Evolutionary conservation across 1,284 basidiomycete genomes (phyloP).

Genomic region (Exobasidium rhododendri): DNA sequence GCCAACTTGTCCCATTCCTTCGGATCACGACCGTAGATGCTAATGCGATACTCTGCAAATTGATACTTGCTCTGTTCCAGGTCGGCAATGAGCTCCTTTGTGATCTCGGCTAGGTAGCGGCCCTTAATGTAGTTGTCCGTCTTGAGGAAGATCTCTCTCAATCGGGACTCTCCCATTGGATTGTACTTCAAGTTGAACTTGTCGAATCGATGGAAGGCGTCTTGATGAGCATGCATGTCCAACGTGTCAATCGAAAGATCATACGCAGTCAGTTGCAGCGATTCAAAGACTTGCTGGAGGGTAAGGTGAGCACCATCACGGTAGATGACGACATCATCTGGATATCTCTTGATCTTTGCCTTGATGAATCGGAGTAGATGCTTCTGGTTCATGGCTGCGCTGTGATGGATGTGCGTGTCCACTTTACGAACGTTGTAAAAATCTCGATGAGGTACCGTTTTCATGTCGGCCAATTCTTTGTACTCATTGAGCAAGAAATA

Average conservation of each 20-base stretch:
- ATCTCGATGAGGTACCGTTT: slow-evolving; percentile 67
- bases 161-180: slow-evolving; percentile 86
- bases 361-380: slow-evolving; percentile 99
- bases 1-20: slow-evolving; percentile 98
- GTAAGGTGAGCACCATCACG: slow-evolving; percentile 88
- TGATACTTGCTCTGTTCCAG: slow-evolving; percentile 98
- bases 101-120: slow-evolving; percentile 89
- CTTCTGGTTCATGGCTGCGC: slow-evolving; percentile 99
- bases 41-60: slow-evolving; percentile 82
- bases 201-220: slow-evolving; percentile 96
- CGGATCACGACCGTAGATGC: slow-evolving; percentile 75
- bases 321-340: slow-evolving; percentile 88
- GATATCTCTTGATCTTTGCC: slow-evolving; percentile 82
- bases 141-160: slow-evolving; percentile 97
- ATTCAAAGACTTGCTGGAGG: slow-evolving; percentile 88
- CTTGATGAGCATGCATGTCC: slow-evolving; percentile 98
- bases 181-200: slow-evolving; percentile 66
- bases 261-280: slow-evolving; percentile 90
- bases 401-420: slow-evolving; percentile 97
- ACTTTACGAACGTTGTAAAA: slow-evolving; percentile 97
- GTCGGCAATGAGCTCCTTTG: slow-evolving; percentile 91
- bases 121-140: slow-evolving; percentile 78
- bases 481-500: slow-evolving; percentile 89
- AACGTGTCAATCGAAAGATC: slow-evolving; percentile 98
- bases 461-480: slow-evolving; percentile 93